A percentile compares a stretch with the other conserved stretches of the same genome.
Conservation (phyloP, 192 early-diverging fungal species). For the Backusella sp. region DNA sequence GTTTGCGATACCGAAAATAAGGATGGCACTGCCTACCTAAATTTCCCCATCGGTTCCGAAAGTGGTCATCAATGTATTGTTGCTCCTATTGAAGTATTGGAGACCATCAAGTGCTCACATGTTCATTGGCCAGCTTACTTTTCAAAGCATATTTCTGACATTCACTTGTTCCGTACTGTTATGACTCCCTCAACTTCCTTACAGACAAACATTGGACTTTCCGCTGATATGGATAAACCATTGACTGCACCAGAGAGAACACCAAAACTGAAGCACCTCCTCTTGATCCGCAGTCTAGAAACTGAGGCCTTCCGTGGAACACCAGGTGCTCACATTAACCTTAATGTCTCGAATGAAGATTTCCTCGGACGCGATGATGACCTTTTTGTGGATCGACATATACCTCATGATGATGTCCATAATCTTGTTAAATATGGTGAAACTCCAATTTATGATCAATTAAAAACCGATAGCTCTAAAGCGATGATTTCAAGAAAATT, state of each 20-base stretch:
- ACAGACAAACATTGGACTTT: not conserved
- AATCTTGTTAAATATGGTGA: not conserved
- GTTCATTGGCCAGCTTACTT: not conserved
- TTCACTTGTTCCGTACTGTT: not conserved
- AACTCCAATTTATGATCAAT: not conserved
- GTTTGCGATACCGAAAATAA: not conserved
- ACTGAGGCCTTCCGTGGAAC: not conserved
- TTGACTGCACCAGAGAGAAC: not conserved
- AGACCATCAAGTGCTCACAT: not conserved
- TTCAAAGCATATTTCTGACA: not conserved
- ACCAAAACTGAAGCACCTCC: not conserved
- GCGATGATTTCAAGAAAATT: not conserved
- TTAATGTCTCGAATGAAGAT: not conserved
- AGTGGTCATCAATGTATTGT: not conserved
- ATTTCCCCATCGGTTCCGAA: not conserved
- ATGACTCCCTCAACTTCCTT: not conserved
- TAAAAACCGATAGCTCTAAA: not conserved
- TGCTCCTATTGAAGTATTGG: not conserved
- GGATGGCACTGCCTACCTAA: not conserved
- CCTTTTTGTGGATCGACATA: not conserved
- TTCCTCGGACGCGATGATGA: not conserved
- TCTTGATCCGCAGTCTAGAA: not conserved
- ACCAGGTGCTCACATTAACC: not conserved
- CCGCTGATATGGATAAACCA: not conserved
- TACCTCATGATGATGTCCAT: not conserved